Evolutionary conservation across 306 rosid species (phyloP), one percentile per base, ranked within the genome.

Genomic region (Cicer chorassanicum): DNA sequence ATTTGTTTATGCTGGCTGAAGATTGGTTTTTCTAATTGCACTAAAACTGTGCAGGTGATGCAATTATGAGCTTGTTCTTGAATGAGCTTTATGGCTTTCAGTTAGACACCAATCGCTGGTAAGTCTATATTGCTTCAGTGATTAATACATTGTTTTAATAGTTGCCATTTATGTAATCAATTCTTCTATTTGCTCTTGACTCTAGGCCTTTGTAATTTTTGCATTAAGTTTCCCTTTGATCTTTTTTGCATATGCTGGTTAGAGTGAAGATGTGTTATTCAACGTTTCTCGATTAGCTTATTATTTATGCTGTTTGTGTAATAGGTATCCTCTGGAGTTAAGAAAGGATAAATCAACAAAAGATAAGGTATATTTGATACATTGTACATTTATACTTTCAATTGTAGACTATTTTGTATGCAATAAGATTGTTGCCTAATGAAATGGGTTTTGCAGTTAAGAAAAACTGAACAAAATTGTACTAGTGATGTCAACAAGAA

Each of bases 31-130:
- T 44, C 65, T 72, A 46, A 81, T 61, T 65, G 68, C 50, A 11
- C 71, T 24, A 44, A 67, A 71, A 72, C 49, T 78, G 14, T 84
- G 85, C 89, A 94, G 97, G 97, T 81, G 96, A 92, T 86, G 89
- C 80, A 70, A 86, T 94, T 81, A 89, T 93, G 95, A 94, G 99
- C 87, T 88, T 94, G 83, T 94, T 94, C 87, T 82, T 90, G 89
- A 86, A 92, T 62, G 97, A 94, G 86, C 92, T 94, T 76, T 94
- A 94, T 70, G 99, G 97, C 57, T 94, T 88, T 82, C 97, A 94
- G 82, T 80, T 94, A 67, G 99, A 94, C 80, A 88, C 60, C 80
- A 83, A 74, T 71, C 96, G 96, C 77, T 94, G 99, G 99, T 93
- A 78, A 83, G 90, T 78, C 59, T 49, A 51, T 11, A 72, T 63